These are phyloP conservation scores for Elaphomyces granulatus DNA, from an alignment of 495 filamentous ascomycete genomes.

Conservation along the genomic window DNA sequence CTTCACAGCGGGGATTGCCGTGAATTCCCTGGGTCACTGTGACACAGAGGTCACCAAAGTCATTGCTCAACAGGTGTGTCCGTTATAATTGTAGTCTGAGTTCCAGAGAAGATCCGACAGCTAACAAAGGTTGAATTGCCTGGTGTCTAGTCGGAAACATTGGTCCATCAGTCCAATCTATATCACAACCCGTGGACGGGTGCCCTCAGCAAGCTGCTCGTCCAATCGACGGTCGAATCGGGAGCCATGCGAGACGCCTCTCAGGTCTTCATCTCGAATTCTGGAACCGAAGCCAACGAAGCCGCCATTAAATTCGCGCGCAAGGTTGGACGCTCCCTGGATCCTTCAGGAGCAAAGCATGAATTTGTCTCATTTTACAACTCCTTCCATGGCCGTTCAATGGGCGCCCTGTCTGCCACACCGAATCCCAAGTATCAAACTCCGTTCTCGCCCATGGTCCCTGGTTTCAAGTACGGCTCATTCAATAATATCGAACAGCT, in stretches of 20 bases:
- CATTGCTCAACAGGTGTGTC: slow-evolving; percentile 55
- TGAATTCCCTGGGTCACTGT: slow-evolving; percentile 82
- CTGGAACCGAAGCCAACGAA: slow-evolving; percentile 90
- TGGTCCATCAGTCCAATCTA: slow-evolving; percentile 85
- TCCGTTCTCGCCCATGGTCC: slow-evolving; percentile 89
- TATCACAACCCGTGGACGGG: slow-evolving; percentile 95
- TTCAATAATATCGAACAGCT: slow-evolving; percentile 70
- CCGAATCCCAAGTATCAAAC: slow-evolving; percentile 98
- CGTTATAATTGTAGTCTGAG: not conserved
- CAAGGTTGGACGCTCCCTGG: slow-evolving; percentile 64
- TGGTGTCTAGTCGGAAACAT: slow-evolving; percentile 48
- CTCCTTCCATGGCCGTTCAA: slow-evolving; percentile 92
- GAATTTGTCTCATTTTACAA: slow-evolving; percentile 81
- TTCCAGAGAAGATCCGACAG: too few relatives aligned
- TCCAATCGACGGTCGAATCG: slow-evolving; percentile 55
- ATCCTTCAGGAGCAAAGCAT: slow-evolving; percentile 57
- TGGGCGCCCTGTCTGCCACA: slow-evolving; percentile 82
- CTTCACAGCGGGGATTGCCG: slow-evolving; percentile 90
- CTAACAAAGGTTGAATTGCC: too few relatives aligned
- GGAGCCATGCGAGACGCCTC: slow-evolving; percentile 68
- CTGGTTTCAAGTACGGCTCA: slow-evolving; percentile 74
- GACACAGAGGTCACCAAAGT: slow-evolving; percentile 57
- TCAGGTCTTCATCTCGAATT: slow-evolving; percentile 90
- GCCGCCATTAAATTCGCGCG: slow-evolving; percentile 93
- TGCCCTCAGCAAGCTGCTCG: slow-evolving; percentile 68